Evolutionary conservation across 2,329 filamentous ascomycete species (phyloP).

Genomic region (Cladorrhinum sp.): DNA sequence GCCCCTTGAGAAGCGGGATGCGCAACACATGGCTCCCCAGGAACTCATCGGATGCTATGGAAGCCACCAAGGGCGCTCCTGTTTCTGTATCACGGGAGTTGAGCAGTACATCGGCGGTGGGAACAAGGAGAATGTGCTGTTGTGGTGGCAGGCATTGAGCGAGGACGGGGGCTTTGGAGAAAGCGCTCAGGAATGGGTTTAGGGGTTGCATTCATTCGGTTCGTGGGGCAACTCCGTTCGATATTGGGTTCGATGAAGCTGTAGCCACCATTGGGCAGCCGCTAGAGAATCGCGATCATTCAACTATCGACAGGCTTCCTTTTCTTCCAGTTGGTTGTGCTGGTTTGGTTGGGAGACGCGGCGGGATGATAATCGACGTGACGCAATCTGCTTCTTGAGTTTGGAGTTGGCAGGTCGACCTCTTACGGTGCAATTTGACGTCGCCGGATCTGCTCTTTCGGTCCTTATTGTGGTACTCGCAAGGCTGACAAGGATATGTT

Average conservation of each 20-base stretch:
- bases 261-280: constrained; percentile 25
- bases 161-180: constrained; percentile 93
- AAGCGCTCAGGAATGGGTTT: constrained; percentile 97
- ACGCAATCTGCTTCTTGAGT: constrained; percentile 6
- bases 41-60: constrained; percentile 89
- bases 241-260: constrained; percentile 13
- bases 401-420: not conserved
- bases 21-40: constrained; percentile 94
- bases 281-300: constrained; percentile 13
- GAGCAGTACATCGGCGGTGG: constrained; percentile 86
- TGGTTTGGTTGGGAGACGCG: not conserved
- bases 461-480: not conserved
- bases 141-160: constrained; percentile 88
- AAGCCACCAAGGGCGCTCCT: constrained; percentile 71
- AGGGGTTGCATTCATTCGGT: constrained; percentile 82
- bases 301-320: constrained; percentile 6
- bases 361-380: constrained; percentile 3
- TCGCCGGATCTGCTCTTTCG: too few relatives aligned
- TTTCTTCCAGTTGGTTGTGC: not conserved
- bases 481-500: not conserved
- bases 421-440: too few relatives aligned
- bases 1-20: constrained; percentile 57
- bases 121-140: constrained; percentile 91
- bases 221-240: constrained; percentile 23
- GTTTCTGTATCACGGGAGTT: constrained; percentile 85